Conservation (phyloP, 768 basidiomycete genomes). For the Russula ochroleuca region DNA sequence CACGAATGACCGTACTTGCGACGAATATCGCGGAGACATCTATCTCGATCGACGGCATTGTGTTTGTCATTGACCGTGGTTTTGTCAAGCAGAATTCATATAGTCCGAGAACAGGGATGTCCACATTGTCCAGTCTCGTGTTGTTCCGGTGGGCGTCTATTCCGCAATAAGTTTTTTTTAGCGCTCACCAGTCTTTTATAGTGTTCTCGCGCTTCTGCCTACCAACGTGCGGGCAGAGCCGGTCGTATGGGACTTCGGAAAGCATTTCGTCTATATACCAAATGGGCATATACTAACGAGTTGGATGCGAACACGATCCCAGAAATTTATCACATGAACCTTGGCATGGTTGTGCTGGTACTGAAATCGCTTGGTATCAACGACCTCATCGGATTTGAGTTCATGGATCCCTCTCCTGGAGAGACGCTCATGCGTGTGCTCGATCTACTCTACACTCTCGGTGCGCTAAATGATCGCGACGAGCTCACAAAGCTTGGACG, state of each 20-base stretch:
- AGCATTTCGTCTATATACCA: constrained; percentile 96
- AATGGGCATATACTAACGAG: constrained; percentile 96
- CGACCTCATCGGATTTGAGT: constrained; percentile 91
- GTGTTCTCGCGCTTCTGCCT: constrained; percentile 97
- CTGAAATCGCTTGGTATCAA: constrained; percentile 98
- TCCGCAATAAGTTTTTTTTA: not conserved
- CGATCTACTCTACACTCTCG: no score
- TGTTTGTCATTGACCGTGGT: constrained; percentile 98
- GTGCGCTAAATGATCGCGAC: no score
- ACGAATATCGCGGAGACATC: constrained; percentile 99
- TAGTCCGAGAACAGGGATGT: no score
- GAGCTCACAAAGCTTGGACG: no score
- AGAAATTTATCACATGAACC: constrained; percentile 97
- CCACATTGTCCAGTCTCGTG: constrained; percentile 99
- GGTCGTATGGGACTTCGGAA: constrained; percentile 98
- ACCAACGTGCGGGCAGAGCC: constrained; percentile 94
- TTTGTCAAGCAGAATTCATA: constrained; percentile 99
- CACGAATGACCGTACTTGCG: constrained; percentile 94
- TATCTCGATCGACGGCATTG: constrained; percentile 98
- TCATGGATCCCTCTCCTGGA: no score
- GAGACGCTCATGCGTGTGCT: no score
- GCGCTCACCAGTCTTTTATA: constrained; percentile 32
- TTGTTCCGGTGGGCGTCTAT: constrained; percentile 71
- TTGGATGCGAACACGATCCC: constrained; percentile 96
- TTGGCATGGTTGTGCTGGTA: constrained; percentile 91